Conservation (phyloP, 2,329 filamentous ascomycete species). For the Alternaria sp. region DNA sequence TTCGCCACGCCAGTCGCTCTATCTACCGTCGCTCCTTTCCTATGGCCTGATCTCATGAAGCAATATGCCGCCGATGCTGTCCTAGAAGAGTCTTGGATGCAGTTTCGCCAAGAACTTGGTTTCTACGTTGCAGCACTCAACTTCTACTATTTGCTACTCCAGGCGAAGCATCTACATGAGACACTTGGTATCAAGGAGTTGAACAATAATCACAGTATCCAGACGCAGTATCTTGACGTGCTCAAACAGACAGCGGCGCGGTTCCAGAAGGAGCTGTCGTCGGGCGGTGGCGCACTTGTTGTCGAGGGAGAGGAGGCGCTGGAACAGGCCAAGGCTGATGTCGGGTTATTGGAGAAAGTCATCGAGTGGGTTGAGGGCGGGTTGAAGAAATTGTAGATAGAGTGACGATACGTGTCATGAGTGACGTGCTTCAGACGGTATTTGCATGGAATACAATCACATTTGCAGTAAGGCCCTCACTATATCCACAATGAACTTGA, state of each 20-base stretch:
- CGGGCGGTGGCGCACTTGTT: conserved; percentile 45
- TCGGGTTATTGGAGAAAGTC: conserved; percentile 45
- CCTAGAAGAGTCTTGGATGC: conserved; percentile 46
- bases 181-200: conserved; percentile 55
- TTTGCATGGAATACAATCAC: neutral
- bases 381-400: conserved; percentile 13
- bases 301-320: conserved; percentile 46
- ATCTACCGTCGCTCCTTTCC: conserved; percentile 56
- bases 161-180: conserved; percentile 55
- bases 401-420: neutral
- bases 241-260: conserved; percentile 45
- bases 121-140: conserved; percentile 64
- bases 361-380: conserved; percentile 35
- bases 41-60: conserved; percentile 58
- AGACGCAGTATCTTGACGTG: conserved; percentile 52
- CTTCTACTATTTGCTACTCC: conserved; percentile 64
- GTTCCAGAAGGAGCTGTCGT: conserved; percentile 47
- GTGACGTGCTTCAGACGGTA: neutral
- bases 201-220: conserved; percentile 49
- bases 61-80: conserved; percentile 41
- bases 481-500: neutral
- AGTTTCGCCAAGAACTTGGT: conserved; percentile 58
- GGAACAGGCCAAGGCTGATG: conserved; percentile 43
- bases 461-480: neutral
- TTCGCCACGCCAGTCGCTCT: conserved; percentile 58